Conservation (phyloP, 2,329 filamentous ascomycete genomes). For the Colletotrichum limetticola region DNA sequence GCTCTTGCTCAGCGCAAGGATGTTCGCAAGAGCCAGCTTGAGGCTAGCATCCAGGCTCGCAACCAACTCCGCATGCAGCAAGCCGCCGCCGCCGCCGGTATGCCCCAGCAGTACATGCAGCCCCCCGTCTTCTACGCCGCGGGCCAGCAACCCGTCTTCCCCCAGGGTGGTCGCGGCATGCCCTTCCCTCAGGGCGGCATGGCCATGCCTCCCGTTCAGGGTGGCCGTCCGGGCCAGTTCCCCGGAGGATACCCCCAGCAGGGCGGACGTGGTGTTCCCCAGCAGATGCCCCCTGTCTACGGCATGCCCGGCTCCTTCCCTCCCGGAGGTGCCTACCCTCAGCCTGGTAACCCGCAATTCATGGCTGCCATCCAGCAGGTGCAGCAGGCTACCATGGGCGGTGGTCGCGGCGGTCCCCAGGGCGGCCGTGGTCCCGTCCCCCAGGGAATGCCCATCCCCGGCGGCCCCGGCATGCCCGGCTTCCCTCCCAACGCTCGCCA, state of each 20-base stretch:
- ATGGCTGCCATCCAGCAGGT: constrained; percentile 86
- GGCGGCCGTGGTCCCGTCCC: constrained; percentile 80
- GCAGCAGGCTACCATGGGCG: constrained; percentile 68
- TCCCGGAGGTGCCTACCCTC: constrained; percentile 74
- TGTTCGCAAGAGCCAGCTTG: constrained; percentile 98
- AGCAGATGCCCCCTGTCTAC: constrained; percentile 90
- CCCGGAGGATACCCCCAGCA: constrained; percentile 84
- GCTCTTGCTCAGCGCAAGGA: constrained; percentile 99
- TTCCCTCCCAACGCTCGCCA: constrained; percentile 67
- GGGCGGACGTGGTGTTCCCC: constrained; percentile 88
- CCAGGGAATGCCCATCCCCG: constrained; percentile 68
- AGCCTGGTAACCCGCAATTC: constrained; percentile 83
- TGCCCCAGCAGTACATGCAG: constrained; percentile 89
- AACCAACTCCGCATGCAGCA: constrained; percentile 99
- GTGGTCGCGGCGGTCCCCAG: constrained; percentile 71
- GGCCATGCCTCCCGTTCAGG: constrained; percentile 78
- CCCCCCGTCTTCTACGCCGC: constrained; percentile 92
- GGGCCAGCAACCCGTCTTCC: constrained; percentile 79
- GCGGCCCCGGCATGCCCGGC: constrained; percentile 64
- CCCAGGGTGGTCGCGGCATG: constrained; percentile 72
- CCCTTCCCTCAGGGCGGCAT: constrained; percentile 73
- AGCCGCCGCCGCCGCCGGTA: constrained; percentile 88
- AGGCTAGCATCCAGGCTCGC: constrained; percentile 98
- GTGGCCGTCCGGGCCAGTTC: constrained; percentile 87
- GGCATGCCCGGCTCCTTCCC: constrained; percentile 83